Conservation (phyloP, 2,329 filamentous ascomycete genomes). For the Ustilaginoidea virens region DNA sequence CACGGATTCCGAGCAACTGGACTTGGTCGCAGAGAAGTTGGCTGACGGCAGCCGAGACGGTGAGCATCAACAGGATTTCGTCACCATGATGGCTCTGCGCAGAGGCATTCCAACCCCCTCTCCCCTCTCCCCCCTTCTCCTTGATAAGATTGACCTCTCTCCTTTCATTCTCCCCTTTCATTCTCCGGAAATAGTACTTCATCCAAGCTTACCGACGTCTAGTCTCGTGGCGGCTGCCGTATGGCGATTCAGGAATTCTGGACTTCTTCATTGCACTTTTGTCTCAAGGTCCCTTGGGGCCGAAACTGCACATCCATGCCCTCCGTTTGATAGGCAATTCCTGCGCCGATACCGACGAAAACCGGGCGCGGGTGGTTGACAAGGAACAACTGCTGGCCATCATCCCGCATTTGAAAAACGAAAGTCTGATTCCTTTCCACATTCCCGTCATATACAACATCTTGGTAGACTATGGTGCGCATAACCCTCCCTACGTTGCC, state of each 20-base stretch:
- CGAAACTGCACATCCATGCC: conserved; percentile 34
- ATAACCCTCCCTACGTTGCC: too few relatives aligned
- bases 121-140: neutral
- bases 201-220: conserved; percentile 2
- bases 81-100: too few relatives aligned
- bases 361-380: conserved; percentile 38
- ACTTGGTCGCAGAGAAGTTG: conserved; percentile 32
- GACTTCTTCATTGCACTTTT: conserved; percentile 38
- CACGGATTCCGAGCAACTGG: conserved; percentile 24
- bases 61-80: conserved; percentile 17
- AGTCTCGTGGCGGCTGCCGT: conserved; percentile 41
- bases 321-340: conserved; percentile 46
- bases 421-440: conserved; percentile 32
- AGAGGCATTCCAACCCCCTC: neutral
- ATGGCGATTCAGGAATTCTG: conserved; percentile 42
- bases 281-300: conserved; percentile 19
- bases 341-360: conserved; percentile 48
- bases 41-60: conserved; percentile 40
- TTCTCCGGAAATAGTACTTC: too few relatives aligned
- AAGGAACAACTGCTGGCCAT: conserved; percentile 31
- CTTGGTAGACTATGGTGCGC: conserved; percentile 44
- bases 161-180: too few relatives aligned
- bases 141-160: neutral
- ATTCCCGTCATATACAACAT: conserved; percentile 48
- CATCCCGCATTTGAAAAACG: conserved; percentile 30